These are phyloP conservation scores for Coemansia sp. DNA, from an alignment of 192 early-diverging fungal species.

Conservation along the genomic window DNA sequence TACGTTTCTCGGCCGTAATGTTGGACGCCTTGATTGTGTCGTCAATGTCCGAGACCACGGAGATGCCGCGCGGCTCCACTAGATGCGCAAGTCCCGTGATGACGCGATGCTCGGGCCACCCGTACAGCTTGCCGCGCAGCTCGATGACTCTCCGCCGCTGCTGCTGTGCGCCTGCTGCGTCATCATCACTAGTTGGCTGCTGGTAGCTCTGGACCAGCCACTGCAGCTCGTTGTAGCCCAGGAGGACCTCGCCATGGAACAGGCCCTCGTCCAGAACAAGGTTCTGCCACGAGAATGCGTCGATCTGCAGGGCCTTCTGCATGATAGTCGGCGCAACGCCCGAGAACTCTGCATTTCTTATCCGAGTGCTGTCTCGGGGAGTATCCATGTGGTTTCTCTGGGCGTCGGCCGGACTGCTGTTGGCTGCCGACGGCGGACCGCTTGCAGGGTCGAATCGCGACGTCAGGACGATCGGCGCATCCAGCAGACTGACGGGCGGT, in stretches of 20 bases:
- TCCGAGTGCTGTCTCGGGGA: too few relatives aligned
- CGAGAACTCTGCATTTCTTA: background rate
- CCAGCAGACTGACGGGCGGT: slow-evolving; percentile 32
- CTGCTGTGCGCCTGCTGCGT: background rate
- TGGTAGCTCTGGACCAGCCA: slow-evolving; percentile 50
- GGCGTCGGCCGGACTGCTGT: too few relatives aligned
- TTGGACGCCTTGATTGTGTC: slow-evolving; percentile 90
- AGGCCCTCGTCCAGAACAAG: slow-evolving; percentile 39
- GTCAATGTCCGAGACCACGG: slow-evolving; percentile 84
- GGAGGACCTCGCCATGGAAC: slow-evolving; percentile 50
- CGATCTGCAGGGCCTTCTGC: slow-evolving; percentile 47
- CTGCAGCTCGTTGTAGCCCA: slow-evolving; percentile 53
- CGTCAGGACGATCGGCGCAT: slow-evolving; percentile 46
- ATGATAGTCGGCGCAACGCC: slow-evolving; percentile 32
- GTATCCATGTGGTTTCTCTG: too few relatives aligned
- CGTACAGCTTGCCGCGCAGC: slow-evolving; percentile 35
- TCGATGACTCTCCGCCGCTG: slow-evolving; percentile 34
- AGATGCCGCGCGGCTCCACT: slow-evolving; percentile 65
- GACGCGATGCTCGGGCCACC: slow-evolving; percentile 12
- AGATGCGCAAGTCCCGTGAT: slow-evolving; percentile 37
- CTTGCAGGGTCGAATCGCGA: slow-evolving; percentile 15
- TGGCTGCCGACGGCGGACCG: background rate
- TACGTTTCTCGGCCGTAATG: slow-evolving; percentile 66
- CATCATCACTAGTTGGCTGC: too few relatives aligned
- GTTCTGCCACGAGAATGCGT: slow-evolving; percentile 49